Conservation (phyloP, 2,329 filamentous ascomycete genomes). For the Arthroderma sp. region DNA sequence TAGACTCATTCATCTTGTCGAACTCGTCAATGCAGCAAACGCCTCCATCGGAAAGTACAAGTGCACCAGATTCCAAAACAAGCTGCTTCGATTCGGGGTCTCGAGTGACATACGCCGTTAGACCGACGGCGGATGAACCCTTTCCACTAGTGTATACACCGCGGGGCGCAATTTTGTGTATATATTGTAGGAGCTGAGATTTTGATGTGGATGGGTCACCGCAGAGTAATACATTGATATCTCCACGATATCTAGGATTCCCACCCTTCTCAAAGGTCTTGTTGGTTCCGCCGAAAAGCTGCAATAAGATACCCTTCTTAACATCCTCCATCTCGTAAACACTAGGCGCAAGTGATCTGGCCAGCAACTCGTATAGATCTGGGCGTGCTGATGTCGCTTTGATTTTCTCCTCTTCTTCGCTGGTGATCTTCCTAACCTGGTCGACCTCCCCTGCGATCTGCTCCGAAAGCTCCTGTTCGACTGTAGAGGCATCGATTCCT, state of each 20-base stretch:
- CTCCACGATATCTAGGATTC: conserved; percentile 86
- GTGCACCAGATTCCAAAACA: conserved; percentile 60
- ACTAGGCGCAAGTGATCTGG: conserved; percentile 82
- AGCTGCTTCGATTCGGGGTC: conserved; percentile 61
- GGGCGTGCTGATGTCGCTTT: conserved; percentile 61
- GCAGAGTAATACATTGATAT: conserved; percentile 93
- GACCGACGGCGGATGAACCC: conserved; percentile 61
- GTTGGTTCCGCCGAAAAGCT: conserved; percentile 94
- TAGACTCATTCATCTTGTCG: conserved; percentile 67
- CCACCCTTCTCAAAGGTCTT: conserved; percentile 96
- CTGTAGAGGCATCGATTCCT: conserved; percentile 78
- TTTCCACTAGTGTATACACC: conserved; percentile 67
- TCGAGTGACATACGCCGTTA: conserved; percentile 64
- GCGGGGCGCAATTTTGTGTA: conserved; percentile 93
- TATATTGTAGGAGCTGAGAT: conserved; percentile 84
- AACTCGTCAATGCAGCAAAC: conserved; percentile 71
- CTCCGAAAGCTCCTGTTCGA: conserved; percentile 70
- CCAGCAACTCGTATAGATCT: conserved; percentile 86
- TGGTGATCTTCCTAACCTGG: conserved; percentile 67
- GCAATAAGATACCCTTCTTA: conserved; percentile 93
- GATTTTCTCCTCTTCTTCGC: conserved; percentile 84
- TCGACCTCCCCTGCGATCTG: conserved; percentile 59
- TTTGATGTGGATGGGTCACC: conserved; percentile 95
- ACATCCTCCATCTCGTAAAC: conserved; percentile 98
- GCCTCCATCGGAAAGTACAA: conserved; percentile 61